A percentile compares a stretch with the other conserved stretches of the same genome.
Evolutionary conservation across 441 rosid species (phyloP).

Genomic region (Viola pubescens): DNA sequence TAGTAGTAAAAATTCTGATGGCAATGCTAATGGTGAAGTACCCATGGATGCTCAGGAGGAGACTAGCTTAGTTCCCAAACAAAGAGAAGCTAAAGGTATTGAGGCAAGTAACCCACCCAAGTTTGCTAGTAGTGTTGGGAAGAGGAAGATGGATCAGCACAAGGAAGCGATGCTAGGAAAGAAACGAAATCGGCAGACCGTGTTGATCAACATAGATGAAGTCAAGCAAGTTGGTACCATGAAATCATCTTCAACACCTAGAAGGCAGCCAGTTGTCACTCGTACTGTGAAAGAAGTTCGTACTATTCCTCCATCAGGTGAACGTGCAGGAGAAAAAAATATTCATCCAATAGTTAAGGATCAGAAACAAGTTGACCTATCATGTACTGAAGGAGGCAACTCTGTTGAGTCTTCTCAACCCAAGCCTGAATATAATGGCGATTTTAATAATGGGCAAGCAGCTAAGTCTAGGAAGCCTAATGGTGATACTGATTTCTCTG

Average conservation of each 20-base stretch:
- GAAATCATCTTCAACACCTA: conserved; percentile 62
- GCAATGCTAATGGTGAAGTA: conserved; percentile 35
- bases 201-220: conserved; percentile 86
- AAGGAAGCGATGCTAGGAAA: conserved; percentile 96
- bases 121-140: conserved; percentile 55
- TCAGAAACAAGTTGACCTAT: conserved; percentile 47
- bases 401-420: conserved; percentile 40
- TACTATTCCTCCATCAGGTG: conserved; percentile 33
- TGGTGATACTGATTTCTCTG: conserved; percentile 46
- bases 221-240: conserved; percentile 80
- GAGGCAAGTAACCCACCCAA: conserved; percentile 75
- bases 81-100: conserved; percentile 66
- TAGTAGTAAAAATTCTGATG: conserved; percentile 34
- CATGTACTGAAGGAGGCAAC: conserved; percentile 44
- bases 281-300: conserved; percentile 83
- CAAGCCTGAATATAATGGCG: conserved; percentile 63
- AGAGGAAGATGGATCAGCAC: conserved; percentile 85
- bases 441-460: conserved; percentile 37
- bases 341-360: conserved; percentile 39
- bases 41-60: conserved; percentile 44
- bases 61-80: conserved; percentile 36
- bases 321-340: conserved; percentile 48
- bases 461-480: conserved; percentile 54
- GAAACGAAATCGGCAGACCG: conserved; percentile 88
- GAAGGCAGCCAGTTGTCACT: conserved; percentile 58